Percentiles rank a stretch among this genome's conserved stretches.
Evolutionary conservation across 352 stramenopile species (phyloP).

Genomic region (Pythium monospermum): DNA sequence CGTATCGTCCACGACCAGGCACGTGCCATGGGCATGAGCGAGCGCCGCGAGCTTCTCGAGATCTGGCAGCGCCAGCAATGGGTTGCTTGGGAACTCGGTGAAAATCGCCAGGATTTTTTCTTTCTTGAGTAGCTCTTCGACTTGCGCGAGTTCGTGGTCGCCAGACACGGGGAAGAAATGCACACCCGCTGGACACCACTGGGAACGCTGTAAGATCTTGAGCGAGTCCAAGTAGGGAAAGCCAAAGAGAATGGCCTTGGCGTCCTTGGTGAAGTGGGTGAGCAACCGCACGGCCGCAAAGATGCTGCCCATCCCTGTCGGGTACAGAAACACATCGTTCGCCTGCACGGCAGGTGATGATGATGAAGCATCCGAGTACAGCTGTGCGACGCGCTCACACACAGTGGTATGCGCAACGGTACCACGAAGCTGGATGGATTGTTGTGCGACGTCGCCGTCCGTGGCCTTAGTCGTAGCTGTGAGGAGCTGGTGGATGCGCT

Average conservation of each 20-base stretch:
- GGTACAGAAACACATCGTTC: conserved; percentile 67
- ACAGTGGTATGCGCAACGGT: conserved; percentile 34
- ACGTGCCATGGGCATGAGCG: conserved; percentile 82
- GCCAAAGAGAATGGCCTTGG: conserved; percentile 85
- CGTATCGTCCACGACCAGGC: conserved; percentile 89
- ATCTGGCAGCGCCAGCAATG: conserved; percentile 83
- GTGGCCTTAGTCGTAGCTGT: no score
- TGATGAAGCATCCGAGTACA: conserved; percentile 47
- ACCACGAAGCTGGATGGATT: conserved; percentile 12
- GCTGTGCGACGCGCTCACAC: conserved; percentile 39
- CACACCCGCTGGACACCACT: conserved; percentile 81
- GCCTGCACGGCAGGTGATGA: no score
- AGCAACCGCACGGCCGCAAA: conserved; percentile 77
- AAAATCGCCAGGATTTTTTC: conserved; percentile 86
- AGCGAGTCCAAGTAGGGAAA: conserved; percentile 94
- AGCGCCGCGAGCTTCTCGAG: conserved; percentile 75
- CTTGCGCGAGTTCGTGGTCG: conserved; percentile 47
- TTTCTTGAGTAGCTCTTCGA: conserved; percentile 62
- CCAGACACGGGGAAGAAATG: conserved; percentile 88
- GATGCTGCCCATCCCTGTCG: conserved; percentile 87
- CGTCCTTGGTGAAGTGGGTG: conserved; percentile 31
- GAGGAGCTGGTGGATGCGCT: conserved; percentile 50
- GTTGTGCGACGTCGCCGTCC: not conserved
- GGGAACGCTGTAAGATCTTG: conserved; percentile 86
- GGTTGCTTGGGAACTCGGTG: conserved; percentile 93